phyloP scores from a whole-genome alignment of 116 monocot genomes.

The Dioscorea cayenensis region DNA sequence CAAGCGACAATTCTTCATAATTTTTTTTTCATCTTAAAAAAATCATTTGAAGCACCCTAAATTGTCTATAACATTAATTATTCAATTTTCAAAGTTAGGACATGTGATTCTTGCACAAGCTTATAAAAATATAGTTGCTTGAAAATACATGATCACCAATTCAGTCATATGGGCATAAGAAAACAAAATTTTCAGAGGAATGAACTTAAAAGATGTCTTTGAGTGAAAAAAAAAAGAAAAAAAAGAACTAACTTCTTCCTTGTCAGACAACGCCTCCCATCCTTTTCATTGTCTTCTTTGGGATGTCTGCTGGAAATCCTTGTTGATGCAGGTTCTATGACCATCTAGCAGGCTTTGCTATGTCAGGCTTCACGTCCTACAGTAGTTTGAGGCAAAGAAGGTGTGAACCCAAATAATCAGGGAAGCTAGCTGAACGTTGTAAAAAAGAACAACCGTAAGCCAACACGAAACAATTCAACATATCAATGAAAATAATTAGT shows the following conservation, averaged over 20 bases:
- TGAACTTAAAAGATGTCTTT: background rate
- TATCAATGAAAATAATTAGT: constrained; percentile 4
- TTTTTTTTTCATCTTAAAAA: no score
- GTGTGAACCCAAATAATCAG: constrained; percentile 83
- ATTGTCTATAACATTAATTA: no score
- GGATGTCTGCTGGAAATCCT: constrained; percentile 21
- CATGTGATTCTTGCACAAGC: no score
- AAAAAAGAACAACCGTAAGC: constrained; percentile 35
- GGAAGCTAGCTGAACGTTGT: constrained; percentile 83
- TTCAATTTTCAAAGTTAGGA: no score
- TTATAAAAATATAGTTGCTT: no score
- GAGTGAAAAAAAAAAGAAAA: background rate
- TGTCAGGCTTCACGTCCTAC: no score
- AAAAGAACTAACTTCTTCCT: constrained; percentile 11
- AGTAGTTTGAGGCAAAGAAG: no score
- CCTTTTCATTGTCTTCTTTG: constrained; percentile 36
- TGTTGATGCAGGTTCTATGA: constrained; percentile 13
- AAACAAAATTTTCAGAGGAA: background rate
- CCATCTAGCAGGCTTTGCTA: background rate
- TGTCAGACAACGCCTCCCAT: constrained; percentile 22
- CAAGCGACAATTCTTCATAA: no score
- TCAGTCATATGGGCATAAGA: background rate
- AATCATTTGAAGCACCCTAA: no score
- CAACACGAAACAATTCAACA: constrained; percentile 17
- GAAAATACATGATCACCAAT: background rate